Evolutionary conservation across 306 rosid species (phyloP).

Genomic region (Vigna reflexopilosa): DNA sequence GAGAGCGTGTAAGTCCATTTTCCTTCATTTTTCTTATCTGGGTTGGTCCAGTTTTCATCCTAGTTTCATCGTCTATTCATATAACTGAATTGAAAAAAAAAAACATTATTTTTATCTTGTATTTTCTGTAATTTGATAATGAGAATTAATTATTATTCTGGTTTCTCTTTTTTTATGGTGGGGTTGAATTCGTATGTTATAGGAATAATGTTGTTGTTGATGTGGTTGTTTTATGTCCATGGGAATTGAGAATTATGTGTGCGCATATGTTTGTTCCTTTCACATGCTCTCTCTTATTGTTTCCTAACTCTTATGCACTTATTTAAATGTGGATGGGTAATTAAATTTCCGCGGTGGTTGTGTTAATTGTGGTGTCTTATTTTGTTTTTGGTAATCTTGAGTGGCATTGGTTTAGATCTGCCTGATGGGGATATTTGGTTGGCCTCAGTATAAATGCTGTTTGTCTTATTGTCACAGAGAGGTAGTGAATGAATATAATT

Average conservation of each 20-base stretch:
- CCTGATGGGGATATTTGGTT: conserved; percentile 26
- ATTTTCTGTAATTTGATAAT: neutral
- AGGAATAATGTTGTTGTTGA: neutral
- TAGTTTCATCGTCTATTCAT: conserved; percentile 2
- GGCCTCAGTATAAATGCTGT: conserved; percentile 5
- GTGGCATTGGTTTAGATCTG: conserved; percentile 43
- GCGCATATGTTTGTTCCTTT: neutral
- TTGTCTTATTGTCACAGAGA: conserved; percentile 29
- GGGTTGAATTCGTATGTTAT: neutral
- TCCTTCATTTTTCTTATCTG: conserved; percentile 10
- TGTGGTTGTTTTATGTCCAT: neutral
- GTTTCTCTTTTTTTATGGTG: neutral
- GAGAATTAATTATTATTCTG: neutral
- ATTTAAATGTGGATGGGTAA: neutral
- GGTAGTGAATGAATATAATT: neutral
- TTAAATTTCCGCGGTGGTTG: neutral
- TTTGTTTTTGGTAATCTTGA: conserved; percentile 38
- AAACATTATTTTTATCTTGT: neutral
- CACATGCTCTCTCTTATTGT: neutral
- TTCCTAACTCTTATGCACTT: neutral
- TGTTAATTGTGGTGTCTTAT: conserved; percentile 28
- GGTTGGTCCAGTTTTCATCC: neutral
- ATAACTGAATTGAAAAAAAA: neutral
- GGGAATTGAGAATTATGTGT: conserved; percentile 2
- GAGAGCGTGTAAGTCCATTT: conserved; percentile 49